phyloP scores from a whole-genome alignment of 306 rosid species.

The Cercis canadensis region DNA sequence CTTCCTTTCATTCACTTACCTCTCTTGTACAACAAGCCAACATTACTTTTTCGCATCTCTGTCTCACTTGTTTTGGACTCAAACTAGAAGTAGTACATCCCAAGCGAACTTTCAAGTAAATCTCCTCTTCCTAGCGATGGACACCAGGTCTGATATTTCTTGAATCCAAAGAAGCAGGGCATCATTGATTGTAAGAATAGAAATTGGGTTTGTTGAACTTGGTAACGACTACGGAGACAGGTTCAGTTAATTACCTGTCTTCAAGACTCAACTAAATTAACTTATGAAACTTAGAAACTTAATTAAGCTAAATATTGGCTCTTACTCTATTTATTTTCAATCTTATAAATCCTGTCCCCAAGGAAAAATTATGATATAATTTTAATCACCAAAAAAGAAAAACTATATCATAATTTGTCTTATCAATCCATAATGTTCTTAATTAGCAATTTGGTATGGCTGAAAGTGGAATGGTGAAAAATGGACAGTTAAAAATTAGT shows the following conservation, averaged over 20 bases:
- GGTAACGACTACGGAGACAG: slow-evolving; percentile 3
- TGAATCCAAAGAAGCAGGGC: slow-evolving; percentile 57
- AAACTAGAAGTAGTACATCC: slow-evolving; percentile 56
- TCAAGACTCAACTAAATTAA: slow-evolving; percentile 30
- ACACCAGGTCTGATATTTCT: slow-evolving; percentile 57
- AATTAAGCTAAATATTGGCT: slow-evolving; percentile 15
- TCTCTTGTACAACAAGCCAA: slow-evolving; percentile 69
- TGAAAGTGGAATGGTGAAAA: no score
- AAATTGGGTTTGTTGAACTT: slow-evolving; percentile 44
- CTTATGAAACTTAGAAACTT: slow-evolving; percentile 28
- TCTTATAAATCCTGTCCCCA: no score
- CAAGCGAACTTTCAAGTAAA: slow-evolving; percentile 56
- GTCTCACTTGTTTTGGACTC: slow-evolving; percentile 73
- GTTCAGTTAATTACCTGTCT: slow-evolving; percentile 35
- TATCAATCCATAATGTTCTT: no score
- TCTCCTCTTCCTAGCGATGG: slow-evolving; percentile 42
- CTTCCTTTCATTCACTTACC: slow-evolving; percentile 53
- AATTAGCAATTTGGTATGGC: no score
- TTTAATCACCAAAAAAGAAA: no score
- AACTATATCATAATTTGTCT: no score
- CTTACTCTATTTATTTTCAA: neutral
- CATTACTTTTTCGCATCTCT: neutral
- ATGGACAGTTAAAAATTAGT: no score
- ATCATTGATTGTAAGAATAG: slow-evolving; percentile 61
- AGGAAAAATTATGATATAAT: no score